phyloP scores from a whole-genome alignment of 257 asterid genomes.

The Salvia miltiorrhiza region DNA sequence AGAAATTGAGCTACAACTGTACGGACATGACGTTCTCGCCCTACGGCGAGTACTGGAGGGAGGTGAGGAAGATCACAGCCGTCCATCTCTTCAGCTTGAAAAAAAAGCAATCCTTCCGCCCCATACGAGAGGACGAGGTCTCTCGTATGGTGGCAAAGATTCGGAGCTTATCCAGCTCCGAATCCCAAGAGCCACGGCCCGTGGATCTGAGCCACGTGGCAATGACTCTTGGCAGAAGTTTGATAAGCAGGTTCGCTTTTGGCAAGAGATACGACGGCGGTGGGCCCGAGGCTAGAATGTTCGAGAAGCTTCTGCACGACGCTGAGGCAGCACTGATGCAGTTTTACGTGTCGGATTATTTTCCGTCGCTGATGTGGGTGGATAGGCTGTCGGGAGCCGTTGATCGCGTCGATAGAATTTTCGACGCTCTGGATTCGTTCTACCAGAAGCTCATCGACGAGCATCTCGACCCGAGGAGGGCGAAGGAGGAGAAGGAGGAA shows the following conservation, averaged over 20 bases:
- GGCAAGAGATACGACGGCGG: conserved; percentile 8
- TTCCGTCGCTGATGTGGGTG: conserved; percentile 15
- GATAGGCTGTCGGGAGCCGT: conserved; percentile 20
- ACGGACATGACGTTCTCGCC: conserved; percentile 12
- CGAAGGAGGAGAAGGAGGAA: neutral
- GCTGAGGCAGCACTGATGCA: neutral
- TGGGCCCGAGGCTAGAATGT: neutral
- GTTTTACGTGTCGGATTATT: conserved; percentile 22
- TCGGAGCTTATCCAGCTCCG: neutral
- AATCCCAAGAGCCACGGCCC: neutral
- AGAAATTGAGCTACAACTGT: conserved; percentile 4
- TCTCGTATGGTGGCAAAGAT: neutral
- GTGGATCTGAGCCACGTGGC: conserved; percentile 12
- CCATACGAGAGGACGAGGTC: conserved; percentile 16
- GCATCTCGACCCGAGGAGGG: neutral
- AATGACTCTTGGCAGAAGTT: neutral
- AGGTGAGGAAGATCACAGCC: conserved; percentile 2
- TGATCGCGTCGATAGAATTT: neutral
- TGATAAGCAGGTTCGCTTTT: conserved; percentile 4
- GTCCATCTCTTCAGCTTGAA: conserved; percentile 10
- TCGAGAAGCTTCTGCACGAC: conserved; percentile 11
- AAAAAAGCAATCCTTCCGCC: conserved; percentile 17
- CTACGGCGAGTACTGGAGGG: conserved; percentile 15
- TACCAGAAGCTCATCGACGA: conserved; percentile 19
- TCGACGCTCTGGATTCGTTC: conserved; percentile 10